Conservation (phyloP, 2,329 filamentous ascomycete genomes). For the Aspergillus latus region DNA sequence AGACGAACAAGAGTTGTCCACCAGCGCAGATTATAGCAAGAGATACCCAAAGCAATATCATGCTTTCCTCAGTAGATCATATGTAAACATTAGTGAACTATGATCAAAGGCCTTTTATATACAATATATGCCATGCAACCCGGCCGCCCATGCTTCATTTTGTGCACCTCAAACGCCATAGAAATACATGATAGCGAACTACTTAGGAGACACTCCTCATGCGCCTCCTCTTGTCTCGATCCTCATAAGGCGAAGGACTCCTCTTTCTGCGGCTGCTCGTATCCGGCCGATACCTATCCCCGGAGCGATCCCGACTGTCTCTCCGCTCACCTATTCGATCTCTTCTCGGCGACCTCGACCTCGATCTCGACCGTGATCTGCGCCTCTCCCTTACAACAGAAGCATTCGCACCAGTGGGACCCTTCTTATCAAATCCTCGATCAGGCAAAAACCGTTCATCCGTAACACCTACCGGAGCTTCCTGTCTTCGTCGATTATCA, state of each 20-base stretch:
- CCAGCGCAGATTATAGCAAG: not conserved
- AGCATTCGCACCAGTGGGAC: slow-evolving; percentile 49
- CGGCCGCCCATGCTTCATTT: slow-evolving; percentile 19
- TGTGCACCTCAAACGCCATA: slow-evolving; percentile 23
- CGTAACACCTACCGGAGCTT: slow-evolving; percentile 38
- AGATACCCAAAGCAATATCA: slow-evolving; percentile 7
- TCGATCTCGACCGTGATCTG: slow-evolving; percentile 35
- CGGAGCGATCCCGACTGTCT: slow-evolving; percentile 28
- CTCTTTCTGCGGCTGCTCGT: slow-evolving; percentile 39
- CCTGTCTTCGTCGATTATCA: slow-evolving; percentile 28
- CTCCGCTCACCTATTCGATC: slow-evolving; percentile 43
- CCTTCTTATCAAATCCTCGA: slow-evolving; percentile 35
- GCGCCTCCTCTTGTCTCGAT: slow-evolving; percentile 44
- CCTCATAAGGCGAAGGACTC: slow-evolving; percentile 44
- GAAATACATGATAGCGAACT: slow-evolving; percentile 9
- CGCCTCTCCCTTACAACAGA: slow-evolving; percentile 41
- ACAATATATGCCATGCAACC: slow-evolving; percentile 20
- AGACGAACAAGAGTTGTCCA: not conserved
- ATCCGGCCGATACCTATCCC: slow-evolving; percentile 51
- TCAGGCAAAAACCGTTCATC: slow-evolving; percentile 52
- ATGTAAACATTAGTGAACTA: not conserved
- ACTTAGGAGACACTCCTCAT: slow-evolving; percentile 30
- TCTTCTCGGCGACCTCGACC: slow-evolving; percentile 55
- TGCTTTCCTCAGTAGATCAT: not conserved
- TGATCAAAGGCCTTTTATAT: slow-evolving; percentile 7